Evolutionary conservation across 2,329 filamentous ascomycete genomes (phyloP), one percentile per base, ranked within the genome.

Genomic region (Chrysoporthe puriensis): DNA sequence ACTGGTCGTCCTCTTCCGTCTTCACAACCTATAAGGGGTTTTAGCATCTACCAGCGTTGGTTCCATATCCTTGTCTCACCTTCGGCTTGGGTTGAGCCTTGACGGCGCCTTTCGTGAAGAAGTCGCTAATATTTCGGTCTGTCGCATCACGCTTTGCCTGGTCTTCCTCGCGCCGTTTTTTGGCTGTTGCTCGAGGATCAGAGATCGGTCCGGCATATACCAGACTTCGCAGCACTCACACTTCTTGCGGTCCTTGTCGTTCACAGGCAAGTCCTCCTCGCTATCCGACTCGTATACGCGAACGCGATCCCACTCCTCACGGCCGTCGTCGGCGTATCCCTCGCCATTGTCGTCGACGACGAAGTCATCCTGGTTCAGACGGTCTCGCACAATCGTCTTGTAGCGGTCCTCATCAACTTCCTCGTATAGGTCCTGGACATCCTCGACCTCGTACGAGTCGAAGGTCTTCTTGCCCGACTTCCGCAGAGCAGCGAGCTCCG

Each of bases 281-380:
- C 89, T 94, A 69, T 96, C 93, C 46, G 90, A 91, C 70, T 90
- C 86, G 77, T 91, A 82, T 69, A 84, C 84, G 72, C 85, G 83
- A 71, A 90, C 85, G 73, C 91, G 88, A 79, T 95, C 90, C 94
- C 95, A 95, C 74, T 98, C 96, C 80, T 97, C 94, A 66, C 96
- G 90, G 69, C 96, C 96, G 76, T 98, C 96, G 77, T 98, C 95
- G 72, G 93, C 95, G 76, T 99, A 99, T 48, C 96, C 95, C 77
- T 95, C 93, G 75, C 95, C 95, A 82, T 97, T 97, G 81, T 99
- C 96, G 82, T 98, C 96, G 69, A 99, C 94, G 63, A 99, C 95
- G 75, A 99, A 99, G 81, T 99, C 96, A 74, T 99, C 96, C 75
- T 97, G 86, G 76, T 98, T 92, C 63, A 99, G 84, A 59, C 96